Base-by-base conservation (phyloP, 148 eudicot genomes). In the Rheum nobile region DNA sequence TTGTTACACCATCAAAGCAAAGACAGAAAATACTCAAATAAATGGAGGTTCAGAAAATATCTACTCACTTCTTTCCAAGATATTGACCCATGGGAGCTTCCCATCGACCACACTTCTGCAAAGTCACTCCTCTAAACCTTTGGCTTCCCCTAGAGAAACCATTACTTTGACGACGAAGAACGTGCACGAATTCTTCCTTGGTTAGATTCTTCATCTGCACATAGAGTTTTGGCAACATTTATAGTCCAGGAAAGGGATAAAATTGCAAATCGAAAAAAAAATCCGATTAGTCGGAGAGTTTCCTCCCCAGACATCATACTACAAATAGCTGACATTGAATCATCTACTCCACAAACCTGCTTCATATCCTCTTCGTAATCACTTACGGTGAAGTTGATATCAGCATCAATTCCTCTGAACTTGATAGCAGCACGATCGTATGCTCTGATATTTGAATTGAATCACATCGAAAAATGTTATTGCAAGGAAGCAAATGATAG, bases 391-490 rank as follows among this genome's bases (percentile, higher is more conserved):
- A 92, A 92, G 77, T 92, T 92, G 37, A 92, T 90, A 79, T 92
- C 97, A 71, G 96, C 97, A 84, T 90, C 96, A 68, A 90, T 85
- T 52, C 97, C 97, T 50, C 97, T 82, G 54, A 92, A 92, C 79
- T 90, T 92, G 63, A 92, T 86, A 14, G 97, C 96, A 70, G 97
- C 97, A 29, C 97, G 81, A 82, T 92, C 97, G 75, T 92, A 90
- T 34, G 97, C 97, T 81, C 97, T 92, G 83, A 73, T 77, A 71
- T 37, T 57, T 46, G 46, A 48, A 63, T 42, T 59, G n/a, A 3
- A 34, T 44, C 72, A 37, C 32, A 22, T 78, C n/a, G 31, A n/a
- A 69, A 74, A 63, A 67, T 59, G 55, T 67, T 24, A 39, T 35
- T 73, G 1, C 59, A 31, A 29, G 7, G 43, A 57, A 11, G 67